Base-by-base conservation (phyloP, 495 filamentous ascomycete genomes). In the Aspergillus affinis region DNA sequence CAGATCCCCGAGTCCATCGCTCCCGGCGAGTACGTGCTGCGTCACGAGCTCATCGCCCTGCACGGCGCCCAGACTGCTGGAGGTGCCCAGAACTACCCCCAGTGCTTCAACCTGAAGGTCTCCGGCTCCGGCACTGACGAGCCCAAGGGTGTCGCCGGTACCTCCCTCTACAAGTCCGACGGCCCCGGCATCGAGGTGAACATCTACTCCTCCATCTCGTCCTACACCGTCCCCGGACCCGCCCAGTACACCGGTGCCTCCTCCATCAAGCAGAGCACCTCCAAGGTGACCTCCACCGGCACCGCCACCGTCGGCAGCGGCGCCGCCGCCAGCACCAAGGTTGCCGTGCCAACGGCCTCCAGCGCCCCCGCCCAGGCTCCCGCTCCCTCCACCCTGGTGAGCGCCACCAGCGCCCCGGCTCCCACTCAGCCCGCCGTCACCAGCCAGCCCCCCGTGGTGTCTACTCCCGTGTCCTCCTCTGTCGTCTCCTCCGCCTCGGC, bases 1-100 rank as follows among this genome's bases (percentile, higher is more conserved):
- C 80, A 82, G 56, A 87, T 91, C 69, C 87, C 88, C 5, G 41
- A 73, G 21, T 70, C 73, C 63, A 78, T 90, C 48, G 82, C 81
- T 30, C 68, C 85, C 6, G 87, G 87, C 21, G 83, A 86, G 72
- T 91, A 89, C 69, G 82, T 90, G 51, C 76, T 91, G n/a, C 85
- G 88, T 18, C 84, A 89, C 68, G 88, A 91, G 71, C 81, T 90
- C 61, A 84, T 90, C 55, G 87, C 86, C 4, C 81, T 90, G 2
- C 87, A 90, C 75, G 70, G 75, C 15, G 86, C 82, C 9, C 74
- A 69, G 20, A 59, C 66, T 8, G 61, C 62, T 3, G 75, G 82
- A 63, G 86, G 86, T 49, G 86, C 87, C 0, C 88, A 91, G 81
- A 81, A 81, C 65, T 91, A 91, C 62, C 86, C 86, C 5, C 78